Conservation (phyloP, 2,329 filamentous ascomycete genomes). For the Colletotrichum sp. region DNA sequence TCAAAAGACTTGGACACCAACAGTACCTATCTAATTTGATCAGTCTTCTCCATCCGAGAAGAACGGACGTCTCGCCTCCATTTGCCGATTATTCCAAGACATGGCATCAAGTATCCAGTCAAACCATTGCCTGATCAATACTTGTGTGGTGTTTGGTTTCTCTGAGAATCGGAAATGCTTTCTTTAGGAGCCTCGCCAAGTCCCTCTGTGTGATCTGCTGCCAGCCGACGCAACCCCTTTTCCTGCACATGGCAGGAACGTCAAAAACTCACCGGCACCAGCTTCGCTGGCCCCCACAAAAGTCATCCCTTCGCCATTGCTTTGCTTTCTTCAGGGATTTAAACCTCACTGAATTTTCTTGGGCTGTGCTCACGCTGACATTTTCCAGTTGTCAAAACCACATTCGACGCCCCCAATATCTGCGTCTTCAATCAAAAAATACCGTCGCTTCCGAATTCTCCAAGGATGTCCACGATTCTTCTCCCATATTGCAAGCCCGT, state of each 20-base stretch:
- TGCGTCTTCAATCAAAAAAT: not conserved
- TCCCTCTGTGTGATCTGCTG: not conserved
- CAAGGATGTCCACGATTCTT: not conserved
- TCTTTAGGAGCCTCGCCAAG: not conserved
- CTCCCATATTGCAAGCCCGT: not conserved
- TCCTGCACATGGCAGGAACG: not conserved
- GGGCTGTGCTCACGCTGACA: not conserved
- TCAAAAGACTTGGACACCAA: not conserved
- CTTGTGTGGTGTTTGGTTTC: not conserved
- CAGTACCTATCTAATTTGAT: not conserved
- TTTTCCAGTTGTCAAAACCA: not conserved
- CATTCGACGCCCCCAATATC: not conserved
- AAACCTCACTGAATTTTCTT: not conserved
- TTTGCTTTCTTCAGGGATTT: not conserved
- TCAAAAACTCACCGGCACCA: not conserved
- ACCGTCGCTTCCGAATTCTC: not conserved
- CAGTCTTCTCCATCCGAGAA: not conserved
- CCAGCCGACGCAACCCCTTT: not conserved
- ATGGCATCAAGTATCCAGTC: not conserved
- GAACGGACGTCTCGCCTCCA: not conserved
- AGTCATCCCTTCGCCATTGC: not conserved
- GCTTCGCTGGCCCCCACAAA: not conserved
- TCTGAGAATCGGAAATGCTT: too few species aligned
- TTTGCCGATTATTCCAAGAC: not conserved
- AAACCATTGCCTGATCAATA: not conserved